A percentile compares a stretch with the other conserved stretches of the same genome.
Evolutionary conservation across 495 filamentous ascomycete species (phyloP).

Genomic region (Xylaria venustula): DNA sequence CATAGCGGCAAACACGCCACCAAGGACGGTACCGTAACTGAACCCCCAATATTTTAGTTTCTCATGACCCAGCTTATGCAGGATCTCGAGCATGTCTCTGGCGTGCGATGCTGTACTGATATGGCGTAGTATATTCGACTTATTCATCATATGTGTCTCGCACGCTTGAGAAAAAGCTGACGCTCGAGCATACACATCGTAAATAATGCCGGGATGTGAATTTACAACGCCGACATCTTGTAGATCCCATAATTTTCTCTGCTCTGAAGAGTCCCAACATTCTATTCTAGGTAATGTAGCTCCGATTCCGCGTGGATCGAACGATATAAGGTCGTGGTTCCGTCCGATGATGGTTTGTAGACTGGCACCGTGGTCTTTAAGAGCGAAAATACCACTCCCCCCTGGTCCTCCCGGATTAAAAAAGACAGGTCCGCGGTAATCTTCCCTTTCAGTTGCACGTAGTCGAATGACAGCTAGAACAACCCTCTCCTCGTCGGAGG

Average conservation of each 20-base stretch:
- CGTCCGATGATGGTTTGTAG: conserved; percentile 48
- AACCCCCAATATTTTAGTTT: conserved; percentile 57
- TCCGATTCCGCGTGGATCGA: conserved; percentile 51
- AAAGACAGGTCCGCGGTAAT: conserved; percentile 47
- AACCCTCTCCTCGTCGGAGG: conserved; percentile 35
- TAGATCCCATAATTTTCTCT: conserved; percentile 36
- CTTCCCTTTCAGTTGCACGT: conserved; percentile 36
- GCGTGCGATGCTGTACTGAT: conserved; percentile 41
- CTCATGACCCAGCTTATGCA: conserved; percentile 33
- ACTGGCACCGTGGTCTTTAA: conserved; percentile 32
- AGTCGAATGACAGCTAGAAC: conserved; percentile 45
- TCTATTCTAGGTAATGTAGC: conserved; percentile 40
- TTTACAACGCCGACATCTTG: conserved; percentile 38
- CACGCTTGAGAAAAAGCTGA: conserved; percentile 37
- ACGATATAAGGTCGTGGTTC: conserved; percentile 50
- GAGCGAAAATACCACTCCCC: conserved; percentile 43
- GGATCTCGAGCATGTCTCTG: conserved; percentile 43
- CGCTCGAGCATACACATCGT: conserved; percentile 40
- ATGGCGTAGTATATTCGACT: conserved; percentile 31
- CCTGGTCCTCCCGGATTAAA: conserved; percentile 57
- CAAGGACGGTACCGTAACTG: conserved; percentile 53
- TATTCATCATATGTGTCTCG: conserved; percentile 24
- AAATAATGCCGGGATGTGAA: conserved; percentile 38
- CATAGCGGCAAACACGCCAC: conserved; percentile 51
- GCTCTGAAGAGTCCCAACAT: conserved; percentile 41